A percentile compares a stretch with the other conserved stretches of the same genome.
phyloP scores from a whole-genome alignment of 2,329 filamentous ascomycete species.

The Colletotrichum scovillei region DNA sequence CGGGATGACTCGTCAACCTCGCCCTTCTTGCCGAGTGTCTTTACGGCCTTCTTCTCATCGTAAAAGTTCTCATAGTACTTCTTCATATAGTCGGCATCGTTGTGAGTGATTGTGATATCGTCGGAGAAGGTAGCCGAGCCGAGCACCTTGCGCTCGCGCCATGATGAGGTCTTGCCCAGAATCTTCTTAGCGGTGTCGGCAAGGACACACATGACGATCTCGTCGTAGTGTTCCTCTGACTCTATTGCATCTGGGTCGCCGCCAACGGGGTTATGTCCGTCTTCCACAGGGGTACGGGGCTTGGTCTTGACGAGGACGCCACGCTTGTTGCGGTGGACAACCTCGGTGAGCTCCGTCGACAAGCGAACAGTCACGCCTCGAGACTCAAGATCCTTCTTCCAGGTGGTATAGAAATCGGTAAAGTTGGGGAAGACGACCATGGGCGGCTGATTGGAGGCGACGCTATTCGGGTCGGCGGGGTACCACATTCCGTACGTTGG shows the following conservation, averaged over 20 bases:
- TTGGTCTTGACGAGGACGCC: constrained; percentile 62
- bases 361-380: constrained; percentile 66
- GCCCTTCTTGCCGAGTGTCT: constrained; percentile 46
- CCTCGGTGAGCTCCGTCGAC: constrained; percentile 64
- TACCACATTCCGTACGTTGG: constrained; percentile 66
- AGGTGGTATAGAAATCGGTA: constrained; percentile 67
- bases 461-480: constrained; percentile 55
- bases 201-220: constrained; percentile 70
- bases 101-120: constrained; percentile 75
- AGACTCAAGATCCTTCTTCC: constrained; percentile 62
- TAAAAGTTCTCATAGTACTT: constrained; percentile 73
- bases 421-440: constrained; percentile 74
- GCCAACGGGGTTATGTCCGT: constrained; percentile 45
- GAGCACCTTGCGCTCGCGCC: constrained; percentile 72
- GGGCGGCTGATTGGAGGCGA: constrained; percentile 65
- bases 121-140: constrained; percentile 74
- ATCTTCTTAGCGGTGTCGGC: constrained; percentile 71
- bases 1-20: constrained; percentile 52
- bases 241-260: constrained; percentile 65
- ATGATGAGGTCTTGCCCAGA: constrained; percentile 63
- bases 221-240: constrained; percentile 66
- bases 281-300: constrained; percentile 48
- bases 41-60: constrained; percentile 55
- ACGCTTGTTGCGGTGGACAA: constrained; percentile 60
- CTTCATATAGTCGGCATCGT: constrained; percentile 72